Percentiles rank a stretch among this genome's conserved stretches.
Conservation (phyloP, 306 rosid species). For the Prinsepia uniflora region DNA sequence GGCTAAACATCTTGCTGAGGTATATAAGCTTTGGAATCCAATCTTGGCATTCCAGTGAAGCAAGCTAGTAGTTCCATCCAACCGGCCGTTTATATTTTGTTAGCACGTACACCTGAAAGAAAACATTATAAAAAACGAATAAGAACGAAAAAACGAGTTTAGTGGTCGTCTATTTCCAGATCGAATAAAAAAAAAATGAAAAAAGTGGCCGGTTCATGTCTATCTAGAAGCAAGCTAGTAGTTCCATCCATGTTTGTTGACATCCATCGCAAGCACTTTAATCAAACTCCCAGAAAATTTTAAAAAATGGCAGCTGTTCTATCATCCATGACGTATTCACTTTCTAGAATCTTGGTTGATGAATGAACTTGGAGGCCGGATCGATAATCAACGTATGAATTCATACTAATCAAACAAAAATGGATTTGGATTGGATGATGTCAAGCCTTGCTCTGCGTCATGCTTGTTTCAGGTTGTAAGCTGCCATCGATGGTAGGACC, state of each 20-base stretch:
- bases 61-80: neutral
- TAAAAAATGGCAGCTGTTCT: neutral
- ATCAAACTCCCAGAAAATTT: neutral
- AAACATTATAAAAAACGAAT: neutral
- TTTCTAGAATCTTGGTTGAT: constrained; percentile 9
- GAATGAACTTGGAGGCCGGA: neutral
- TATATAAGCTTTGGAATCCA: neutral
- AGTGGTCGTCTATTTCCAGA: neutral
- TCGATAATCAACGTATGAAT: neutral
- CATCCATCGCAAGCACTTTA: neutral
- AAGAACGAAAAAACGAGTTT: neutral
- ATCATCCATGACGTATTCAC: constrained; percentile 9
- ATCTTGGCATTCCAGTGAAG: neutral
- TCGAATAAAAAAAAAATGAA: neutral
- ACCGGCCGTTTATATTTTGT: constrained; percentile 5
- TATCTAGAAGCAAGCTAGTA: neutral
- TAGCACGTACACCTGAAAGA: neutral
- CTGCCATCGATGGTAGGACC: neutral
- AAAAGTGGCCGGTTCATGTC: neutral
- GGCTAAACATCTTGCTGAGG: neutral
- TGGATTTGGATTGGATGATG: neutral
- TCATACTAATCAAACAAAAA: neutral
- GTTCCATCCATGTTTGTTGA: constrained; percentile 7
- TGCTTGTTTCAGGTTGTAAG: neutral
- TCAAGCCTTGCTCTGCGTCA: neutral